A percentile compares a stretch with the other conserved stretches of the same genome.
Conservation (phyloP, 2,329 filamentous ascomycete species). For the Thermothelomyces thermophilus region DNA sequence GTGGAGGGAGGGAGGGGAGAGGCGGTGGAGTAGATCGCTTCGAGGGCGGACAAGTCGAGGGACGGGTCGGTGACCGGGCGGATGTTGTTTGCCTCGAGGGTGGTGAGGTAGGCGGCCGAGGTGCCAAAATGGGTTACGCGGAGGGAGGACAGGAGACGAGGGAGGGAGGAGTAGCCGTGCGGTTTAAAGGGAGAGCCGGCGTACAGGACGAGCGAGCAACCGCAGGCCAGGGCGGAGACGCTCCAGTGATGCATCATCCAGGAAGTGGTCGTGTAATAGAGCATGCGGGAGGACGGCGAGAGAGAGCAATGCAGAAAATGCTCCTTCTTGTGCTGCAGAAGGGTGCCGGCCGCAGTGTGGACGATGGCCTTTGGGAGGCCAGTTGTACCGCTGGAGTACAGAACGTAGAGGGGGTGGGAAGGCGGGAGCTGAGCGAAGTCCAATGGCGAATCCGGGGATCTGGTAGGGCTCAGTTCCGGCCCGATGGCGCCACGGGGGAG, state of each 20-base stretch:
- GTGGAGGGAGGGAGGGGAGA: slow-evolving; percentile 89
- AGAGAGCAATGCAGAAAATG: slow-evolving; percentile 83
- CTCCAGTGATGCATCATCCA: slow-evolving; percentile 99
- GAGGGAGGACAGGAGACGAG: slow-evolving; percentile 71
- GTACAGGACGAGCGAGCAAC: slow-evolving; percentile 79
- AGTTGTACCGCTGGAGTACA: slow-evolving; percentile 91
- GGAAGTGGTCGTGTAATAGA: slow-evolving; percentile 91
- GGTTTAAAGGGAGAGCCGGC: slow-evolving; percentile 86
- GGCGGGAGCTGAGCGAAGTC: slow-evolving; percentile 72
- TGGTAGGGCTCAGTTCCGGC: slow-evolving; percentile 16
- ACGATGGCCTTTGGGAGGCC: slow-evolving; percentile 86
- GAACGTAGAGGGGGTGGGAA: slow-evolving; percentile 85
- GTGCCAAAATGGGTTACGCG: slow-evolving; percentile 91
- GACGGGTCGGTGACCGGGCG: slow-evolving; percentile 49
- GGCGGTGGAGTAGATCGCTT: slow-evolving; percentile 89
- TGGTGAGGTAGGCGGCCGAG: slow-evolving; percentile 84
- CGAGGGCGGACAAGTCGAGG: slow-evolving; percentile 57
- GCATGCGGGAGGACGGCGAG: slow-evolving; percentile 62
- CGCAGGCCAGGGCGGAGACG: slow-evolving; percentile 75
- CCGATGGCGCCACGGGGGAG: background rate
- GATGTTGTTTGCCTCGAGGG: slow-evolving; percentile 73
- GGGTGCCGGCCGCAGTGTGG: slow-evolving; percentile 80
- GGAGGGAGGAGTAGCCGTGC: slow-evolving; percentile 72
- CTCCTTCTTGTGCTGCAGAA: slow-evolving; percentile 97
- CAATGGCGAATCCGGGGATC: slow-evolving; percentile 40